Percentiles rank a stretch among this genome's conserved stretches.
These are phyloP conservation scores for Tolypocladium nubicola DNA, from an alignment of 2,329 filamentous ascomycete genomes.

Conservation along the genomic window DNA sequence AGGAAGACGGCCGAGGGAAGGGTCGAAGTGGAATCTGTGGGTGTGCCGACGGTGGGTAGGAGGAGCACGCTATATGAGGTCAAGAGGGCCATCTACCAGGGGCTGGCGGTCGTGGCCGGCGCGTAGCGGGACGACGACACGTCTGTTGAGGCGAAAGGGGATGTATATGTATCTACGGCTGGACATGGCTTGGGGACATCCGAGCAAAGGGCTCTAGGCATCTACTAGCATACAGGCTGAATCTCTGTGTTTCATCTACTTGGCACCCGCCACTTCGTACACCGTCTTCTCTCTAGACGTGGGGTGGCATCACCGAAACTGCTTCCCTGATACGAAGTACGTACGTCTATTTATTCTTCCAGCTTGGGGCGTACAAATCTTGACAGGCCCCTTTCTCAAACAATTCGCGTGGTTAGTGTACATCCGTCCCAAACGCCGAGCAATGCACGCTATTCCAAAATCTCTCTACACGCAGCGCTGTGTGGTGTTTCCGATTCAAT, in stretches of 20 bases:
- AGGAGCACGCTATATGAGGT: slow-evolving; percentile 74
- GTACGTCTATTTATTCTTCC: not conserved
- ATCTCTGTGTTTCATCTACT: not conserved
- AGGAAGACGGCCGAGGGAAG: slow-evolving; percentile 77
- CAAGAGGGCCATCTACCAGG: slow-evolving; percentile 85
- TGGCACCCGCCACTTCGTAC: no score
- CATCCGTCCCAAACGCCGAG: slow-evolving; percentile 18
- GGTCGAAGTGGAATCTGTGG: slow-evolving; percentile 78
- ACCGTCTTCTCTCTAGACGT: not conserved
- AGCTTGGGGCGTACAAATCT: not conserved
- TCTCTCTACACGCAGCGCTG: not conserved
- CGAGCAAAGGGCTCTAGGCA: not conserved
- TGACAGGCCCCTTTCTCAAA: not conserved
- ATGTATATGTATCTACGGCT: not conserved
- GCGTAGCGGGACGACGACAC: slow-evolving; percentile 29
- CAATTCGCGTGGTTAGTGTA: slow-evolving; percentile 2
- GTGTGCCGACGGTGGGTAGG: slow-evolving; percentile 25
- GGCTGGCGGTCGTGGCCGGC: slow-evolving; percentile 79
- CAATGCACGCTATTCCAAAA: slow-evolving; percentile 21
- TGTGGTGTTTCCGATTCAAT: not conserved
- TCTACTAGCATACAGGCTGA: not conserved
- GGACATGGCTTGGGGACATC: not conserved
- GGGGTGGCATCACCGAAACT: not conserved
- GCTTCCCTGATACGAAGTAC: not conserved
- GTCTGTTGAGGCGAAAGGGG: not conserved